These are phyloP conservation scores for Coleophoma crateriformis DNA, from an alignment of 2,329 filamentous ascomycete species.

Conservation along the genomic window DNA sequence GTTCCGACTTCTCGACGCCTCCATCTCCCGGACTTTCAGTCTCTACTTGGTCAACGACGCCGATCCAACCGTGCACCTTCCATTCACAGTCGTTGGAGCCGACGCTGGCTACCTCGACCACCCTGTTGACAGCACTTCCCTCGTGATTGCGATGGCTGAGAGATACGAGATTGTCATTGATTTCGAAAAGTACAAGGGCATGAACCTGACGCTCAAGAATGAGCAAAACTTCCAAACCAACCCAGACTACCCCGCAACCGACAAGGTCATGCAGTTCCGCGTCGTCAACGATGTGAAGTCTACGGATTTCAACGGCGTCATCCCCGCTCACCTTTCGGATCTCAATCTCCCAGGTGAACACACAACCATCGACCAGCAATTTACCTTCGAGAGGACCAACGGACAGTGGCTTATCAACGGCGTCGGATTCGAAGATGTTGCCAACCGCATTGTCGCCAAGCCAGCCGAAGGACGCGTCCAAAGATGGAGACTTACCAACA, in stretches of 20 bases:
- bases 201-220: slow-evolving; percentile 42
- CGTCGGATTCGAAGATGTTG: slow-evolving; percentile 39
- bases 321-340: slow-evolving; percentile 27
- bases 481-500: slow-evolving; percentile 27
- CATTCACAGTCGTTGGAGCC: slow-evolving; percentile 48
- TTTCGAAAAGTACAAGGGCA: slow-evolving; percentile 41
- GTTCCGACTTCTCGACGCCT: slow-evolving; percentile 24
- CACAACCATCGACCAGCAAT: slow-evolving; percentile 34
- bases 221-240: slow-evolving; percentile 35
- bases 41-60: slow-evolving; percentile 13
- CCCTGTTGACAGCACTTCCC: slow-evolving; percentile 35
- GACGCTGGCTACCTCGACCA: slow-evolving; percentile 44
- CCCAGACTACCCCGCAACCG: slow-evolving; percentile 43
- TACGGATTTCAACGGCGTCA: slow-evolving; percentile 25
- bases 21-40: slow-evolving; percentile 8
- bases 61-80: slow-evolving; percentile 8
- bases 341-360: slow-evolving; percentile 33
- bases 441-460: slow-evolving; percentile 41
- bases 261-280: slow-evolving; percentile 44
- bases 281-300: slow-evolving; percentile 4
- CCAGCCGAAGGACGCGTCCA: slow-evolving; percentile 40
- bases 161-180: slow-evolving; percentile 54
- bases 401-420: slow-evolving; percentile 47
- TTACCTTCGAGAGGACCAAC: slow-evolving; percentile 38
- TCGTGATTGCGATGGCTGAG: slow-evolving; percentile 48